These are phyloP conservation scores for Acacia melanoxylon DNA, from an alignment of 306 rosid genomes.

Conservation along the genomic window DNA sequence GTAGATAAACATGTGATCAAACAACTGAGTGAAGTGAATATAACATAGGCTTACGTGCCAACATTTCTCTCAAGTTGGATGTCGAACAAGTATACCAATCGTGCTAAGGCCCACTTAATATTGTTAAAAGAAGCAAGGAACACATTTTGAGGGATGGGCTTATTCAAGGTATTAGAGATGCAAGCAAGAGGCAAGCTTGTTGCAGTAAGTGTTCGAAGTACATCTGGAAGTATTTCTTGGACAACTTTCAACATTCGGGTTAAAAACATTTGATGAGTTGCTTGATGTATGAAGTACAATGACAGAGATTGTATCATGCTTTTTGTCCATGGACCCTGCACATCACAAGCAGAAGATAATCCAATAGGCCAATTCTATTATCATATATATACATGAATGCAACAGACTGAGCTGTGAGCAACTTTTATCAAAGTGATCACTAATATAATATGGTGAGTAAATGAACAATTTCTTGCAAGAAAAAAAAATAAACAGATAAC, in stretches of 20 bases:
- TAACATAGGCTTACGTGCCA: slow-evolving; percentile 75
- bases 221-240: slow-evolving; percentile 41
- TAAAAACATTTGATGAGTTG: slow-evolving; percentile 33
- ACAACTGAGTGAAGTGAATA: slow-evolving; percentile 28
- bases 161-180: slow-evolving; percentile 72
- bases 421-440: not conserved
- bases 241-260: slow-evolving; percentile 41
- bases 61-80: slow-evolving; percentile 88
- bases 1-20: slow-evolving; percentile 13
- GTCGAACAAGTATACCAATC: slow-evolving; percentile 76
- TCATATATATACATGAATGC: not conserved
- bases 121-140: slow-evolving; percentile 72
- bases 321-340: slow-evolving; percentile 60
- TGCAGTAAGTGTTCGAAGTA: slow-evolving; percentile 48
- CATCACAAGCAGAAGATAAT: slow-evolving; percentile 2
- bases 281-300: slow-evolving; percentile 52
- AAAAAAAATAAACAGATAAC: not conserved
- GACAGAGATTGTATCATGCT: slow-evolving; percentile 44
- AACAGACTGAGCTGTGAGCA: slow-evolving; percentile 17
- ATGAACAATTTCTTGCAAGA: not conserved
- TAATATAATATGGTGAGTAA: not conserved
- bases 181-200: slow-evolving; percentile 78
- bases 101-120: slow-evolving; percentile 70
- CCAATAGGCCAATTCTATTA: slow-evolving; percentile 18
- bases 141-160: slow-evolving; percentile 84